These are phyloP conservation scores for Linnemannia zychae DNA, from an alignment of 192 early-diverging fungal genomes.

Conservation along the genomic window DNA sequence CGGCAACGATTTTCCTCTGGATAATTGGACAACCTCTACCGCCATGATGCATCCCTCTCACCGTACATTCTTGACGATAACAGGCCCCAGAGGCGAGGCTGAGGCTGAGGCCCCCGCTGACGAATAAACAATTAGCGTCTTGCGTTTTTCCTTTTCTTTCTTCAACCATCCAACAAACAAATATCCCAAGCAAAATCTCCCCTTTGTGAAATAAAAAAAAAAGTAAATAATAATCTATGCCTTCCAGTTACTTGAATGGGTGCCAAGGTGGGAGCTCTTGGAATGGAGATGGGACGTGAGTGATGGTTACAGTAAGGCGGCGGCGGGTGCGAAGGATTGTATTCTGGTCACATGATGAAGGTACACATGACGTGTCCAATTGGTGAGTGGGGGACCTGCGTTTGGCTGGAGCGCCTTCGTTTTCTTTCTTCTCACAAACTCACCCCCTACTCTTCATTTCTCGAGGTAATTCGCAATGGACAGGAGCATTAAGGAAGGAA, in stretches of 20 bases:
- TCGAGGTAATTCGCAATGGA: too few species aligned
- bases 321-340: too few species aligned
- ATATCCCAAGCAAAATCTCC: conserved; percentile 7
- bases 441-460: too few species aligned
- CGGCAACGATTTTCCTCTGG: neutral
- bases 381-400: too few species aligned
- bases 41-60: neutral
- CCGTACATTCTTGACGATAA: neutral
- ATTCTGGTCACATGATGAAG: too few species aligned
- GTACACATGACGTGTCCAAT: too few species aligned
- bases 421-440: too few species aligned
- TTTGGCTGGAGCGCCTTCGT: too few species aligned
- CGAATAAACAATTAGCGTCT: conserved; percentile 26
- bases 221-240: neutral
- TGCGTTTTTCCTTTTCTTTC: neutral
- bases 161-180: neutral
- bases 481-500: too few species aligned
- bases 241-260: neutral
- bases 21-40: neutral
- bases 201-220: conserved; percentile 8
- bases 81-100: conserved; percentile 38
- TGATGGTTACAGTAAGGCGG: too few species aligned
- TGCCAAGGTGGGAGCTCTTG: neutral
- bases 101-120: conserved; percentile 44
- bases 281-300: too few species aligned